A percentile compares a stretch with the other conserved stretches of the same genome.
Evolutionary conservation across 371 early-diverging fungal species (phyloP).

Genomic region (Paraphysoderma sedebokerense): DNA sequence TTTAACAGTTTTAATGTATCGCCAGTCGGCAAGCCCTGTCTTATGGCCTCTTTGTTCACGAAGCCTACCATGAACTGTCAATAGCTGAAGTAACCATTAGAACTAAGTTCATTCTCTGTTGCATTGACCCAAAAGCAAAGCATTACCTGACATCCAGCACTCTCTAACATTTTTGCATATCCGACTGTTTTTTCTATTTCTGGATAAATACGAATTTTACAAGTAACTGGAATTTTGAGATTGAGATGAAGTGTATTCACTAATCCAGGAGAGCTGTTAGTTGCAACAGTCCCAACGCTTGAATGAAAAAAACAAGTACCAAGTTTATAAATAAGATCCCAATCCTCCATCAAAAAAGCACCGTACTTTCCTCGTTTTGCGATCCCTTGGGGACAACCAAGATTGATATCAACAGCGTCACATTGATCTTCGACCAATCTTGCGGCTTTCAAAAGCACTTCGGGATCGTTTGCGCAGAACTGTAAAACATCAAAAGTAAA

Average conservation of each 20-base stretch:
- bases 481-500: too few relatives aligned
- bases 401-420: constrained; percentile 93
- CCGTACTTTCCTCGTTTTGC: constrained; percentile 93
- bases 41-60: constrained; percentile 94
- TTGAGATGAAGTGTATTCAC: constrained; percentile 57
- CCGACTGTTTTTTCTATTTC: constrained; percentile 79
- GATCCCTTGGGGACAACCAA: constrained; percentile 97
- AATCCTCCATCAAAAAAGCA: constrained; percentile 89
- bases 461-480: constrained; percentile 97
- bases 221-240: constrained; percentile 88
- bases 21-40: constrained; percentile 96
- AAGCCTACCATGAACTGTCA: constrained; percentile 93
- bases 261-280: too few relatives aligned
- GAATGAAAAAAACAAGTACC: constrained; percentile 9
- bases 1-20: constrained; percentile 84
- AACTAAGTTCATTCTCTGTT: background rate
- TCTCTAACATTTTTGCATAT: constrained; percentile 95
- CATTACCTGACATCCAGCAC: constrained; percentile 66
- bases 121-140: background rate
- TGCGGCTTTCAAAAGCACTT: constrained; percentile 67
- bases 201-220: constrained; percentile 92
- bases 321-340: constrained; percentile 66
- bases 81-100: constrained; percentile 19
- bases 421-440: constrained; percentile 65
- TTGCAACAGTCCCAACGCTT: constrained; percentile 8